Conservation (phyloP, 306 rosid genomes). For the Lablab purpureus region DNA sequence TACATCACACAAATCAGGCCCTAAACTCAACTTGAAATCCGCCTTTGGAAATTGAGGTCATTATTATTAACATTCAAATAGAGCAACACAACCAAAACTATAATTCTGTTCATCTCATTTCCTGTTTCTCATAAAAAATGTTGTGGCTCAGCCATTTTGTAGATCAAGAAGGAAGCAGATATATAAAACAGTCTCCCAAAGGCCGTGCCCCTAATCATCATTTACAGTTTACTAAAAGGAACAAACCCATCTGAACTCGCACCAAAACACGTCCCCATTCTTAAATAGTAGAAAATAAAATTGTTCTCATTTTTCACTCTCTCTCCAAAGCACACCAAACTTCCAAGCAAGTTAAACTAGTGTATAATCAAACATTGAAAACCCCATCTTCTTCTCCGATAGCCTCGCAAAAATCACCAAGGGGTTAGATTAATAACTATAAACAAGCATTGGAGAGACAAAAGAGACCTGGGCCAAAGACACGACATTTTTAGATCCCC, state of each 20-base stretch:
- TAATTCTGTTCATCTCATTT: neutral
- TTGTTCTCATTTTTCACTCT: constrained; percentile 29
- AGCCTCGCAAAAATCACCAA: constrained; percentile 5
- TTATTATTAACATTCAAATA: neutral
- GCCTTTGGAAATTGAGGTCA: neutral
- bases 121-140: constrained; percentile 17
- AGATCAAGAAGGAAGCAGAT: neutral
- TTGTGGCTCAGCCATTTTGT: neutral
- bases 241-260: constrained; percentile 4
- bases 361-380: constrained; percentile 42
- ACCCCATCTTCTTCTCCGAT: constrained; percentile 4
- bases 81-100: neutral
- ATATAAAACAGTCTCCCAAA: neutral
- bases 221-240: constrained; percentile 27
- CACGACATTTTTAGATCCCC: constrained; percentile 50
- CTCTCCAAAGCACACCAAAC: constrained; percentile 14
- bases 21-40: neutral
- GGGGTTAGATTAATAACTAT: neutral
- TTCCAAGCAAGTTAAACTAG: constrained; percentile 19
- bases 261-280: constrained; percentile 25
- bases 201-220: neutral
- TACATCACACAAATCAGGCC: neutral
- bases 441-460: constrained; percentile 36
- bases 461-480: constrained; percentile 55
- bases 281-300: constrained; percentile 20